Evolutionary conservation across 2,329 filamentous ascomycete species (phyloP).

Genomic region (Aspergillus sp.): DNA sequence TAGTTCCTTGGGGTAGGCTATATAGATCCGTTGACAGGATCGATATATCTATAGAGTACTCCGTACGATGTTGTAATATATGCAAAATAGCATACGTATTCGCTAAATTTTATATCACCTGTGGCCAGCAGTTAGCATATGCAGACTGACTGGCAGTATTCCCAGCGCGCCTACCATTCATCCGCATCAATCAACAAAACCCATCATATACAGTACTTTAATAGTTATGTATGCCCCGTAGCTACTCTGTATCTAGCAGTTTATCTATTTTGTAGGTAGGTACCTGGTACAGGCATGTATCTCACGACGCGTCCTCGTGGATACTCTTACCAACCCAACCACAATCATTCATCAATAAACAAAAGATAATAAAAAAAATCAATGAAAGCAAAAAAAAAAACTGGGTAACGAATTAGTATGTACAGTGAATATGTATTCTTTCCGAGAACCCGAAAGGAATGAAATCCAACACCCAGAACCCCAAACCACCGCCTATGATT

Average conservation of each 20-base stretch:
- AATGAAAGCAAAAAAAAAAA: neutral
- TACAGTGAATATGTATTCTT: neutral
- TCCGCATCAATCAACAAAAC: neutral
- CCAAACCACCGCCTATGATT: constrained; percentile 8
- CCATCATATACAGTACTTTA: too few relatives aligned
- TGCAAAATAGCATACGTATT: too few relatives aligned
- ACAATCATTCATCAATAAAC: too few relatives aligned
- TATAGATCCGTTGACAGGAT: neutral
- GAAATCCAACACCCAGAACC: neutral
- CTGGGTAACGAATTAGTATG: neutral
- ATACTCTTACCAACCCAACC: neutral
- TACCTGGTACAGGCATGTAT: neutral
- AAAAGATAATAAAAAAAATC: neutral
- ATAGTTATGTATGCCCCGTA: too few relatives aligned
- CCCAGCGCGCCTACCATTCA: too few relatives aligned
- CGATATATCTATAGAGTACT: neutral
- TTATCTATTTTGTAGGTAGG: too few relatives aligned
- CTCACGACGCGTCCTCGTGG: neutral
- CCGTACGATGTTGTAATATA: too few relatives aligned
- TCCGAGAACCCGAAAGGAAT: constrained; percentile 10
- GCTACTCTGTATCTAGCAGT: too few relatives aligned
- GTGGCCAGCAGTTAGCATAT: too few relatives aligned
- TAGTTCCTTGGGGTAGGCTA: neutral
- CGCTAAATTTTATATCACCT: too few relatives aligned
- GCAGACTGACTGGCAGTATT: too few relatives aligned